Conservation (phyloP, 148 eudicot genomes). For the Spergularia marina region DNA sequence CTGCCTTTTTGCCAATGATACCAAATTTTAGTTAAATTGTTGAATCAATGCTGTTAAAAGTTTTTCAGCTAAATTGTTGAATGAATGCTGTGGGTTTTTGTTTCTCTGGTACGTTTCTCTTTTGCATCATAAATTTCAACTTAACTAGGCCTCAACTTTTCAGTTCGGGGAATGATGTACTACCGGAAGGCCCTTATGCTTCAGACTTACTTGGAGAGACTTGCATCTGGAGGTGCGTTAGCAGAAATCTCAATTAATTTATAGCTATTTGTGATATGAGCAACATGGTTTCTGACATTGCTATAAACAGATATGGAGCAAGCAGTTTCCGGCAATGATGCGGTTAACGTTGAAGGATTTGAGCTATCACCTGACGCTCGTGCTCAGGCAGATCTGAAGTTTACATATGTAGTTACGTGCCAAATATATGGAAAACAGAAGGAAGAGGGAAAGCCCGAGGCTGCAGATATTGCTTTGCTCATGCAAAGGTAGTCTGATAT, state of each 20-base stretch:
- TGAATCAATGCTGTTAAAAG: too few relatives aligned
- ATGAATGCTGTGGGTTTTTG: neutral
- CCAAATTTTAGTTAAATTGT: too few relatives aligned
- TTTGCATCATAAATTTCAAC: slow-evolving; percentile 4
- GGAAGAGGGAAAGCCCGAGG: slow-evolving; percentile 91
- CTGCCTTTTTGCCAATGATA: too few relatives aligned
- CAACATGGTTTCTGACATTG: slow-evolving; percentile 16
- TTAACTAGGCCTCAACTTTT: slow-evolving; percentile 17
- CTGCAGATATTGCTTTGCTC: slow-evolving; percentile 91
- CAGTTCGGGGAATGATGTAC: slow-evolving; percentile 99
- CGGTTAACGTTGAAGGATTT: slow-evolving; percentile 61
- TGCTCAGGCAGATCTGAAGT: slow-evolving; percentile 94
- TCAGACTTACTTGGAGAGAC: slow-evolving; percentile 80
- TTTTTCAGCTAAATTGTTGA: neutral
- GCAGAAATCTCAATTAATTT: neutral
- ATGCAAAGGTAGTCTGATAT: slow-evolving; percentile 72
- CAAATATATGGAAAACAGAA: slow-evolving; percentile 98
- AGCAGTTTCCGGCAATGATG: slow-evolving; percentile 48
- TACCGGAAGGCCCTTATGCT: slow-evolving; percentile 96
- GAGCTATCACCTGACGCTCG: slow-evolving; percentile 95
- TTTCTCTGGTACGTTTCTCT: slow-evolving; percentile 9
- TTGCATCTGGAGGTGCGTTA: slow-evolving; percentile 57
- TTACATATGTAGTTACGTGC: slow-evolving; percentile 95
- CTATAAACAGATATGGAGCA: slow-evolving; percentile 61
- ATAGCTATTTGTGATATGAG: neutral